Evolutionary conservation across 179 eudicot genomes (phyloP).

Genomic region (Vitellaria paradoxa): DNA sequence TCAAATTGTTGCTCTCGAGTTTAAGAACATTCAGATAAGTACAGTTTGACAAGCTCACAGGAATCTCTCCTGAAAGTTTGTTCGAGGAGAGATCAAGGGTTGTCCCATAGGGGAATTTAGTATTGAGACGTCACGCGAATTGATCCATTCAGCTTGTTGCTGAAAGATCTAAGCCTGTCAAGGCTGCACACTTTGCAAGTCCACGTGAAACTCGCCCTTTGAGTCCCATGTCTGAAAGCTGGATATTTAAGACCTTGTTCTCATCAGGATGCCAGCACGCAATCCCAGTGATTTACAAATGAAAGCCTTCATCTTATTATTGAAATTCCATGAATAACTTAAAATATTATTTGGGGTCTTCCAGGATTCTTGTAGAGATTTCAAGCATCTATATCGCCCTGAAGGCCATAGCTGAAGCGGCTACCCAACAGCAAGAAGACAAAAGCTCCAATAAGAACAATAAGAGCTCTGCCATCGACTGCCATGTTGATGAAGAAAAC

Average conservation of each 20-base stretch:
- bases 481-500: slow-evolving; percentile 15
- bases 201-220: slow-evolving; percentile 64
- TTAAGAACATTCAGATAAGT: slow-evolving; percentile 49
- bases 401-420: slow-evolving; percentile 27
- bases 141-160: slow-evolving; percentile 52
- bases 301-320: slow-evolving; percentile 56
- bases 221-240: slow-evolving; percentile 60
- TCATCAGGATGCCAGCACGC: slow-evolving; percentile 82
- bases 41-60: slow-evolving; percentile 51
- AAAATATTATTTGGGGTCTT: slow-evolving; percentile 53
- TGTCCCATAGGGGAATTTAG: slow-evolving; percentile 32
- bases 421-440: slow-evolving; percentile 30
- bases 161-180: slow-evolving; percentile 77
- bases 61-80: slow-evolving; percentile 63
- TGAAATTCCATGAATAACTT: slow-evolving; percentile 53
- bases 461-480: background rate
- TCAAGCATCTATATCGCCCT: slow-evolving; percentile 59
- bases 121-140: slow-evolving; percentile 53
- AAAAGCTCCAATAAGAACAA: slow-evolving; percentile 10
- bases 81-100: slow-evolving; percentile 73
- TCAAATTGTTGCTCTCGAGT: slow-evolving; percentile 57
- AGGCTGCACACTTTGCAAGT: slow-evolving; percentile 43
- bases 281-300: slow-evolving; percentile 70
- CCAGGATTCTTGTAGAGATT: slow-evolving; percentile 27
- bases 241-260: slow-evolving; percentile 62